These are phyloP conservation scores for Aquilaria malaccensis DNA, from an alignment of 345 rosid genomes.

Conservation along the genomic window DNA sequence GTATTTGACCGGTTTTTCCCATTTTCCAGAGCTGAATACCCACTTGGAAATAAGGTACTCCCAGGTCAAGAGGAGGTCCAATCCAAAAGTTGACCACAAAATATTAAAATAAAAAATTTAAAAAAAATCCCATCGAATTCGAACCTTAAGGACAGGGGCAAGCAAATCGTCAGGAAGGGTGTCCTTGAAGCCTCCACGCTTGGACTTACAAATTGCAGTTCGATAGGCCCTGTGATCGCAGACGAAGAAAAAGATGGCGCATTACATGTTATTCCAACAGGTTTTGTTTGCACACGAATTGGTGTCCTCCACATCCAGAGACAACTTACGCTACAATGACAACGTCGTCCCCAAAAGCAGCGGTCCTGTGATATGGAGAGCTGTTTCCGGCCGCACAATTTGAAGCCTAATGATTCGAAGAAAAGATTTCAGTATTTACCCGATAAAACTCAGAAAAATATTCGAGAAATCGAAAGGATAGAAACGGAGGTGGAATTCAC, in stretches of 20 bases:
- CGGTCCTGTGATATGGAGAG: constrained; percentile 53
- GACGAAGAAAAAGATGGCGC: not conserved
- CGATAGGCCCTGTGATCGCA: constrained; percentile 57
- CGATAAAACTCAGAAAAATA: not conserved
- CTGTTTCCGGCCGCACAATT: constrained; percentile 59
- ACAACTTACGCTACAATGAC: constrained; percentile 88
- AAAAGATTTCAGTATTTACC: too few species aligned
- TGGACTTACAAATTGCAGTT: constrained; percentile 84
- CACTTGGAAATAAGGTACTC: not conserved
- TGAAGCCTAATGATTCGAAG: constrained; percentile 37
- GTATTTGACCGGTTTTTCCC: too few species aligned
- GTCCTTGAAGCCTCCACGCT: constrained; percentile 93
- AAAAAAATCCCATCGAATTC: not conserved
- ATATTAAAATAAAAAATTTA: not conserved
- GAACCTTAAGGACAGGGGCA: constrained; percentile 75
- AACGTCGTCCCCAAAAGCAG: constrained; percentile 75
- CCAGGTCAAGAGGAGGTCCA: not conserved
- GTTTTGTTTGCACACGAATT: not conserved
- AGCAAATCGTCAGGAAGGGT: constrained; percentile 83
- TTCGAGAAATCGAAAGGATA: not conserved
- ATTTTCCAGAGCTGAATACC: not conserved
- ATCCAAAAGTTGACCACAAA: not conserved
- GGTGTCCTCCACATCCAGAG: not conserved
- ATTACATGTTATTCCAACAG: not conserved
- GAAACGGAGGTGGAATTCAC: constrained; percentile 30